Conservation (phyloP, 257 asterid genomes). For the Plantago ovata region DNA sequence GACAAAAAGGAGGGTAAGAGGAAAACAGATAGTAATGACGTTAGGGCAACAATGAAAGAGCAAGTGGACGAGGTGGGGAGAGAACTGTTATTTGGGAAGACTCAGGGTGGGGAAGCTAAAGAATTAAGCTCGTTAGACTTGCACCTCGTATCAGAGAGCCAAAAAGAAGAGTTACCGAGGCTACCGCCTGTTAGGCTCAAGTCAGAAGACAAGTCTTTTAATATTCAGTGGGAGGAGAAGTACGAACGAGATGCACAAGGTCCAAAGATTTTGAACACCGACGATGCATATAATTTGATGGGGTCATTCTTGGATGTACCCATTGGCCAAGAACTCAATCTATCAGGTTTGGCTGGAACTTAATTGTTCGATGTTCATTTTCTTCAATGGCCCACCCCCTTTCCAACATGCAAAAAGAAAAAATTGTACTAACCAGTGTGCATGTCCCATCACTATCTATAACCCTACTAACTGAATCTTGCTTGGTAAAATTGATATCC, state of each 20-base stretch:
- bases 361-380: neutral
- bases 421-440: no score
- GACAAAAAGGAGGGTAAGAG: conserved; percentile 56
- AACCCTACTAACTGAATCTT: no score
- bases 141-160: conserved; percentile 53
- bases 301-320: conserved; percentile 96
- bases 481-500: no score
- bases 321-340: conserved; percentile 73
- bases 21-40: conserved; percentile 46
- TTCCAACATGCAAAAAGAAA: no score
- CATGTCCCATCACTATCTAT: no score
- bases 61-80: conserved; percentile 91
- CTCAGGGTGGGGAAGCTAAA: conserved; percentile 49
- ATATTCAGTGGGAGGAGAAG: conserved; percentile 85
- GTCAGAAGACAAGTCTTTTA: conserved; percentile 75
- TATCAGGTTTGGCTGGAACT: conserved; percentile 46
- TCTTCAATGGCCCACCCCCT: neutral
- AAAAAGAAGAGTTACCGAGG: conserved; percentile 86
- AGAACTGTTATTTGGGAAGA: conserved; percentile 61
- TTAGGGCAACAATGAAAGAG: conserved; percentile 65
- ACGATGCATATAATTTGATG: conserved; percentile 51
- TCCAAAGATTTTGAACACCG: conserved; percentile 53
- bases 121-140: conserved; percentile 49
- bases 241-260: conserved; percentile 65
- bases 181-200: conserved; percentile 87